Conservation (phyloP, 306 rosid species). For the Mucuna pruriens region DNA sequence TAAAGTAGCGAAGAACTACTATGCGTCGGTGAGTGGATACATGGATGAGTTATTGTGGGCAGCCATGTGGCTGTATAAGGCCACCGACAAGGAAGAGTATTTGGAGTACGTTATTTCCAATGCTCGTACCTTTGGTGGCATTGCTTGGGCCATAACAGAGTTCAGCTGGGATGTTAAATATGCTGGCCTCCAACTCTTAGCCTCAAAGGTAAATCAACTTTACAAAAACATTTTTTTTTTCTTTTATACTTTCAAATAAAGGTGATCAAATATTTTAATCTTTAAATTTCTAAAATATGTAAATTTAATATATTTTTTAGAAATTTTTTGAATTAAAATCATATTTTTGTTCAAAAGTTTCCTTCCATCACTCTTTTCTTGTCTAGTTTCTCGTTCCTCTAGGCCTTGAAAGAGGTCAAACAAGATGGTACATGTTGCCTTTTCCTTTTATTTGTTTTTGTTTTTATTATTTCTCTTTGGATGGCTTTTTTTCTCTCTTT, state of each 20-base stretch:
- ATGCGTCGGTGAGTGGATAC: slow-evolving; percentile 95
- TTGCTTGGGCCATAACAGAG: slow-evolving; percentile 85
- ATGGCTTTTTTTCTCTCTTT: background rate
- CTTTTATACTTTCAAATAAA: too few relatives aligned
- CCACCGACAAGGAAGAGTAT: slow-evolving; percentile 81
- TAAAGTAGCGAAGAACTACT: slow-evolving; percentile 77
- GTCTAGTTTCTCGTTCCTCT: slow-evolving; percentile 6
- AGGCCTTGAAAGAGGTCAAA: slow-evolving; percentile 8
- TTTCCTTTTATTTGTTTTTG: slow-evolving; percentile 7
- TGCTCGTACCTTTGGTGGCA: slow-evolving; percentile 78
- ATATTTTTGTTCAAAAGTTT: too few relatives aligned
- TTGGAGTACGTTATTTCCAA: slow-evolving; percentile 59
- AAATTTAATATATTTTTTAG: too few relatives aligned
- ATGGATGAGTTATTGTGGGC: slow-evolving; percentile 86
- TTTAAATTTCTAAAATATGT: too few relatives aligned
- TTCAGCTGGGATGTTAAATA: slow-evolving; percentile 94
- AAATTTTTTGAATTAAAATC: too few relatives aligned
- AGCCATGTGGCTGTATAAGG: slow-evolving; percentile 83
- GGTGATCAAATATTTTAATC: too few relatives aligned
- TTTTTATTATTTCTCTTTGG: background rate
- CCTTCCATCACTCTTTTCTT: slow-evolving; percentile 33
- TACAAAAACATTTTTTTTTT: too few relatives aligned
- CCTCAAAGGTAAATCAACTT: slow-evolving; percentile 94
- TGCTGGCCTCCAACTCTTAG: slow-evolving; percentile 83
- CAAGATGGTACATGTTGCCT: background rate